Evolutionary conservation across 1,284 basidiomycete genomes (phyloP).

Genomic region (Puccinia triticina): DNA sequence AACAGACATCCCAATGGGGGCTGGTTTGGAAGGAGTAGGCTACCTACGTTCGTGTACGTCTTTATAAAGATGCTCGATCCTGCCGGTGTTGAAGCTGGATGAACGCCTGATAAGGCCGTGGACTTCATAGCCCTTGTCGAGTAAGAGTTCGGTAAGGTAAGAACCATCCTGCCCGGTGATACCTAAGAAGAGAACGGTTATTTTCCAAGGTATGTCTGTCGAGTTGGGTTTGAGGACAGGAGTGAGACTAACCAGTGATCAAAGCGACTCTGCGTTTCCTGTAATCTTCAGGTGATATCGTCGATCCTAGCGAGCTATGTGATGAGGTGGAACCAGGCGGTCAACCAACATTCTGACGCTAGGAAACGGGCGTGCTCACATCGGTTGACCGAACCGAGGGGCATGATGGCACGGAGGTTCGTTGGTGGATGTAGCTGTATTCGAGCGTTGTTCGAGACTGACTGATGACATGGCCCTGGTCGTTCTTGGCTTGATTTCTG

Average conservation of each 20-base stretch:
- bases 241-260: conserved; percentile 70
- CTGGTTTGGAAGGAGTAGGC: neutral
- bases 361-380: conserved; percentile 4
- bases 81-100: conserved; percentile 89
- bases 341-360: neutral
- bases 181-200: conserved; percentile 63
- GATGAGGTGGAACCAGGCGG: neutral
- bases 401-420: conserved; percentile 22
- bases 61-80: conserved; percentile 83
- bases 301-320: conserved; percentile 51
- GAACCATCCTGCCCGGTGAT: conserved; percentile 91
- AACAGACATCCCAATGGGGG: neutral
- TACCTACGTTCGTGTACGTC: conserved; percentile 72
- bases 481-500: neutral
- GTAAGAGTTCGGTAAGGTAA: conserved; percentile 80
- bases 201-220: neutral
- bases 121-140: conserved; percentile 84
- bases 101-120: conserved; percentile 81
- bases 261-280: conserved; percentile 82
- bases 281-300: conserved; percentile 69
- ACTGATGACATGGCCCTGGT: neutral
- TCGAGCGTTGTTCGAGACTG: neutral
- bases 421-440: conserved; percentile 14
- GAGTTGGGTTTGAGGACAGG: neutral
- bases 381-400: conserved; percentile 29